A percentile compares a stretch with the other conserved stretches of the same genome.
Evolutionary conservation across 2,329 filamentous ascomycete genomes (phyloP).

Genomic region (Teratosphaeria zuluensis): DNA sequence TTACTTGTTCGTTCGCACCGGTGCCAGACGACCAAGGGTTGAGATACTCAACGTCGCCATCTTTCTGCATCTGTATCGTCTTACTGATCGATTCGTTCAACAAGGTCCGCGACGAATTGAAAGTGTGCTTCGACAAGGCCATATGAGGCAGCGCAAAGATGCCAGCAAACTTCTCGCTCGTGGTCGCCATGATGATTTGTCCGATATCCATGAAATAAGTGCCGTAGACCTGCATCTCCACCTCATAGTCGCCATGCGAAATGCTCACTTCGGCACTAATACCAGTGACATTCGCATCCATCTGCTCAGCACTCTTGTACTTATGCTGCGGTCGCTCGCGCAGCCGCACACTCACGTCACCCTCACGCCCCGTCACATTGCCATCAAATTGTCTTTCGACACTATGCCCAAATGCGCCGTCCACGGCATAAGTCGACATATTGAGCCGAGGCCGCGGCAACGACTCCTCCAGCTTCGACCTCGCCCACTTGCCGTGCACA

Average conservation of each 20-base stretch:
- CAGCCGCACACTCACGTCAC: slow-evolving; percentile 52
- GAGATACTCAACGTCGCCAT: slow-evolving; percentile 41
- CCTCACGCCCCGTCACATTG: slow-evolving; percentile 67
- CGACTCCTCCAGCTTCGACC: slow-evolving; percentile 42
- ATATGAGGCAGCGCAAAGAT: slow-evolving; percentile 85
- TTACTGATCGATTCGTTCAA: slow-evolving; percentile 64
- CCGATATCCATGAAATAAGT: slow-evolving; percentile 80
- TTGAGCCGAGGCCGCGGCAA: slow-evolving; percentile 37
- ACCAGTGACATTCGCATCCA: slow-evolving; percentile 51
- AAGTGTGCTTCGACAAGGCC: slow-evolving; percentile 48
- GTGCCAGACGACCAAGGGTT: slow-evolving; percentile 71
- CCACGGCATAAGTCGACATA: slow-evolving; percentile 49
- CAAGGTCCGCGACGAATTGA: slow-evolving; percentile 41
- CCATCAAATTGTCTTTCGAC: slow-evolving; percentile 54
- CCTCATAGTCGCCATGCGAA: slow-evolving; percentile 65
- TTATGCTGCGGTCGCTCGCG: slow-evolving; percentile 49
- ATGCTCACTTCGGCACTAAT: slow-evolving; percentile 62
- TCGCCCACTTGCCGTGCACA: slow-evolving; percentile 66
- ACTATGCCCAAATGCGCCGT: slow-evolving; percentile 51
- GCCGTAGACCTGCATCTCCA: slow-evolving; percentile 72
- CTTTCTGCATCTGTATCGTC: slow-evolving; percentile 56
- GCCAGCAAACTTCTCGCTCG: slow-evolving; percentile 85
- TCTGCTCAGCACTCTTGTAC: slow-evolving; percentile 22
- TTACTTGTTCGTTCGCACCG: slow-evolving; percentile 43
- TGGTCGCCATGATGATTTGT: slow-evolving; percentile 71